phyloP scores from a whole-genome alignment of 805 yeast genomes.

The Kluyveromyces nonfermentans region DNA sequence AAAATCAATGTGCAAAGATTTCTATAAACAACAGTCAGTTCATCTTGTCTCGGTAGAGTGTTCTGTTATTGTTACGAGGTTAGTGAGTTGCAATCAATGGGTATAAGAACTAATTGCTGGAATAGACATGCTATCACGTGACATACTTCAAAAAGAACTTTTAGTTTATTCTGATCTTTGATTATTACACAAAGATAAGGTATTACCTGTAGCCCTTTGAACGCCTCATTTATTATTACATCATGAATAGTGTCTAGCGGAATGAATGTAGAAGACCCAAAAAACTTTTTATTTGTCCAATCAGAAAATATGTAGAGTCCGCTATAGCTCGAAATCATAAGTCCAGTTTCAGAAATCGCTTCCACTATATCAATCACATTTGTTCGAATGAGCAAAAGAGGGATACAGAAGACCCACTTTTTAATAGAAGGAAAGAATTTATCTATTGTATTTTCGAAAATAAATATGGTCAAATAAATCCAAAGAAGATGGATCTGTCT shows the following conservation, averaged over 20 bases:
- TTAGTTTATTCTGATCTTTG: conserved; percentile 27
- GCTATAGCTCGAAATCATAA: conserved; percentile 14
- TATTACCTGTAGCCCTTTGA: conserved; percentile 55
- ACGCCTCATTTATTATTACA: conserved; percentile 67
- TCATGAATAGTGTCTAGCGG: conserved; percentile 52
- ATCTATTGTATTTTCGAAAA: background rate
- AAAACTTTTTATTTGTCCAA: conserved; percentile 7
- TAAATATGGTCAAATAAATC: background rate
- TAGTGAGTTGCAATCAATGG: too few relatives aligned
- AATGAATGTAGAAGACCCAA: conserved; percentile 33
- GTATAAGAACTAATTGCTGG: conserved; percentile 2
- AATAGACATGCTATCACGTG: background rate
- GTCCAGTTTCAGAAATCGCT: conserved; percentile 19
- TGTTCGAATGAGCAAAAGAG: conserved; percentile 5
- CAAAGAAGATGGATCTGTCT: background rate
- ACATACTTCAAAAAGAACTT: conserved; percentile 29
- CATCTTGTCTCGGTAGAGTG: conserved; percentile 15
- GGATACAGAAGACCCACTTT: background rate
- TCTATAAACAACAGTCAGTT: conserved; percentile 18
- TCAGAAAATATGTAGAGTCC: conserved; percentile 21
- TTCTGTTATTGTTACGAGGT: conserved; percentile 6
- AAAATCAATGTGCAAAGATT: background rate
- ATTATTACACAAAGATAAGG: conserved; percentile 55
- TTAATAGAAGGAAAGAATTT: background rate
- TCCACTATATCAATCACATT: conserved; percentile 18